Evolutionary conservation across 345 rosid genomes (phyloP).

Genomic region (Pugionium cornutum): DNA sequence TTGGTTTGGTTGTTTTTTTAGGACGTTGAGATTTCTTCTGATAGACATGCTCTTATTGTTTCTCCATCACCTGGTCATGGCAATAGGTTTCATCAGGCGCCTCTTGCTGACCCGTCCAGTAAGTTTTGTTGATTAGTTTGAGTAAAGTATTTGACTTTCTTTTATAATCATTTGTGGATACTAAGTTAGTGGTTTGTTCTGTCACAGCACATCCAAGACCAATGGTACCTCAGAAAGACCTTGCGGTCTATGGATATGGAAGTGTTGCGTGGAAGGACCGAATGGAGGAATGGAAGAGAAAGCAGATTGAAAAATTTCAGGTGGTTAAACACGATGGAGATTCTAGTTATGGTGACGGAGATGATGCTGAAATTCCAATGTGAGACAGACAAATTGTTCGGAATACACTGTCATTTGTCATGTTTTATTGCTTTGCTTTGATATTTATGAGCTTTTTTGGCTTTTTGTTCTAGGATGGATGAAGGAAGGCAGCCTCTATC

Average conservation of each 20-base stretch:
- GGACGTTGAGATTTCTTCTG: slow-evolving; percentile 74
- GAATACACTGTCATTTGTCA: slow-evolving; percentile 1
- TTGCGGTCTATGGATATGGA: slow-evolving; percentile 87
- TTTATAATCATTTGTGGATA: not conserved
- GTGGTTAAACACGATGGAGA: slow-evolving; percentile 64
- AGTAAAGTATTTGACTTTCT: not conserved
- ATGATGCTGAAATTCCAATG: slow-evolving; percentile 77
- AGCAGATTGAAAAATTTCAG: slow-evolving; percentile 67
- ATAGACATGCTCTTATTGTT: slow-evolving; percentile 73
- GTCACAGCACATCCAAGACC: slow-evolving; percentile 73
- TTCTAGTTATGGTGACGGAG: slow-evolving; percentile 50
- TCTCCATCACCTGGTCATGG: slow-evolving; percentile 66
- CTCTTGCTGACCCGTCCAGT: slow-evolving; percentile 59
- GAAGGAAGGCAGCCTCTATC: slow-evolving; percentile 96
- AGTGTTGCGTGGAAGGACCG: slow-evolving; percentile 91
- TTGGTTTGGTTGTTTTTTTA: slow-evolving; percentile 22
- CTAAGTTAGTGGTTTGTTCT: slow-evolving; percentile 27
- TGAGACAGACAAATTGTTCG: slow-evolving; percentile 34
- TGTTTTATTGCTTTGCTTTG: not conserved
- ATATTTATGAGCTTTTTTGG: not conserved
- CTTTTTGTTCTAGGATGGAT: slow-evolving; percentile 66
- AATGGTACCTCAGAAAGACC: slow-evolving; percentile 83
- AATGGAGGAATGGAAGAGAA: slow-evolving; percentile 87
- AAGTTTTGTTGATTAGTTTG: slow-evolving; percentile 36
- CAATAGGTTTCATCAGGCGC: slow-evolving; percentile 54